Base-by-base conservation (phyloP, 169 alveolate genomes). In the Plasmodium billcollinsi region DNA sequence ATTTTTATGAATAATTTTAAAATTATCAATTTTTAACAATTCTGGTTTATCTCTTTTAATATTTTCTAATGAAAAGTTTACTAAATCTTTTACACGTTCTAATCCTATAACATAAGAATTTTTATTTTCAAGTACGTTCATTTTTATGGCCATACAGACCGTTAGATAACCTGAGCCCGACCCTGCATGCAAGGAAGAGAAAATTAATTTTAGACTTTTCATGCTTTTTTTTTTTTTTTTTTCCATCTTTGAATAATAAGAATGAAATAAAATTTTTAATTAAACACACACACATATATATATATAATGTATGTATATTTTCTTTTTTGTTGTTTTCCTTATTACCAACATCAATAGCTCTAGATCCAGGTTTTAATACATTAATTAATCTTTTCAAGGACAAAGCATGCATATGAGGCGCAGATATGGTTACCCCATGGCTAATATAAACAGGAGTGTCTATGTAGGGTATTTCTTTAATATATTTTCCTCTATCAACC, bases 341-440 rank as follows among this genome's bases (percentile, higher is more conserved):
- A 18, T 80, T 80, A 85, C 92, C 92, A 20, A 85, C 88, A 62
- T 85, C 92, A 50, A 85, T 70, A n/a, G 92, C 92, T 52, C 92
- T 59, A 5, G 88, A 54, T 7, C 92, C 92, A 12, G 92, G 92
- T 29, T 85, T 85, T 69, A 85, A 5, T 20, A 71, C 92, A 85
- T 33, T 63, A 85, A 85, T 85, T 3, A 85, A 56, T 24, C 78
- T 69, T 26, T 85, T 85, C 66, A 85, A 73, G 8, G 88, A 85
- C 33, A 85, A 26, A 43, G 92, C 92, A 54, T 85, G 92, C 92
- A 85, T 85, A 47, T 85, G 92, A 3, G 92, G 92, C 2, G 92
- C 58, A 3, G 92, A 85, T 12, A 85, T 85, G 11, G 92, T 85
- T 2, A 85, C 92, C 4, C 92, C 92, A 24, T 85, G 92, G 15